phyloP scores from a whole-genome alignment of 2,329 filamentous ascomycete genomes.

The Periconia sp. region DNA sequence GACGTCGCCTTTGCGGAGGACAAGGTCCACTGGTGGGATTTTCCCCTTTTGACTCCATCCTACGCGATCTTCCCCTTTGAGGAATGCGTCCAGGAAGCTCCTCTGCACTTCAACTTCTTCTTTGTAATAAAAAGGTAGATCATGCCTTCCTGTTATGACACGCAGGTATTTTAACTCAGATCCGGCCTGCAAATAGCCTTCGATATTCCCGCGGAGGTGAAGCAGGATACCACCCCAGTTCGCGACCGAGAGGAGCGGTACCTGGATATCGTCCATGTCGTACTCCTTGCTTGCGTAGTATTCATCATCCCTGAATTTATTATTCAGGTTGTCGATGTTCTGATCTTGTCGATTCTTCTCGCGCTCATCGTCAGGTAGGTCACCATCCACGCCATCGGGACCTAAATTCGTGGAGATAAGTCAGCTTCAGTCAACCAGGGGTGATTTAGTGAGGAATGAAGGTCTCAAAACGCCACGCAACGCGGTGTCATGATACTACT shows the following conservation, averaged over 20 bases:
- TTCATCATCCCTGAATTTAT: slow-evolving; percentile 62
- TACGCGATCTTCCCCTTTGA: slow-evolving; percentile 65
- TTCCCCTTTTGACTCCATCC: slow-evolving; percentile 64
- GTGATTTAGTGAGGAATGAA: no score
- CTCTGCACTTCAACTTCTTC: slow-evolving; percentile 69
- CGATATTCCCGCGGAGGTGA: slow-evolving; percentile 69
- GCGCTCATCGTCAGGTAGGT: slow-evolving; percentile 57
- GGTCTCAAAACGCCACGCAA: no score
- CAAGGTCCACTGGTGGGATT: slow-evolving; percentile 61
- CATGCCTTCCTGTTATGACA: slow-evolving; percentile 70
- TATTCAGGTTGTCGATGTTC: slow-evolving; percentile 37
- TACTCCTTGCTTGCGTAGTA: slow-evolving; percentile 70
- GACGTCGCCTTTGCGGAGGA: slow-evolving; percentile 66
- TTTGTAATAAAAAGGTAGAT: slow-evolving; percentile 71
- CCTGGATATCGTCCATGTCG: slow-evolving; percentile 64
- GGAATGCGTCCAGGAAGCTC: slow-evolving; percentile 70
- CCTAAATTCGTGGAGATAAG: no score
- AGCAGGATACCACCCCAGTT: slow-evolving; percentile 73
- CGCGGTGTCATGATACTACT: no score
- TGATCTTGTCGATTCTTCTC: slow-evolving; percentile 49
- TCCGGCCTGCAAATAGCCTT: slow-evolving; percentile 65
- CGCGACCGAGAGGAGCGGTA: slow-evolving; percentile 66
- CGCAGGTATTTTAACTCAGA: slow-evolving; percentile 70
- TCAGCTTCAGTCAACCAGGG: no score
- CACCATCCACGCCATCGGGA: slow-evolving; percentile 60